Evolutionary conservation across 129 eudicot species (phyloP).

Genomic region (Flaveria trinervia): DNA sequence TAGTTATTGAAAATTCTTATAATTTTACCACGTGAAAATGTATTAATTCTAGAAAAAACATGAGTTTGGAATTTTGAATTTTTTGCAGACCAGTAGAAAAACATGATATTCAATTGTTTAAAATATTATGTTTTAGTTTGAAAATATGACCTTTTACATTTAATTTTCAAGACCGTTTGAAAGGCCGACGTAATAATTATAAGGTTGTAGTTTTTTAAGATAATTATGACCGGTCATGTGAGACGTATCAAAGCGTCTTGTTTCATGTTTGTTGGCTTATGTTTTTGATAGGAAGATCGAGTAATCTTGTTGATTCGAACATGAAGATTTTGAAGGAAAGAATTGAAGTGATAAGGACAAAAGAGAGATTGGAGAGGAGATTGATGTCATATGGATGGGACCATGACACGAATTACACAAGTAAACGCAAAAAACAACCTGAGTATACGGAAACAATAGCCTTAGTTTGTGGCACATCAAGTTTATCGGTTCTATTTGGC

Average conservation of each 20-base stretch:
- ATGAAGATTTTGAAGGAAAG: slow-evolving; percentile 37
- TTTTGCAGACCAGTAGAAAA: too few species aligned
- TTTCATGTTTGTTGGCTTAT: background rate
- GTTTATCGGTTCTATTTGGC: slow-evolving; percentile 34
- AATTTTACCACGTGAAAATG: too few species aligned
- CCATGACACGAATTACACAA: slow-evolving; percentile 18
- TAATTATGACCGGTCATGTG: background rate
- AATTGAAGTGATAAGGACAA: slow-evolving; percentile 36
- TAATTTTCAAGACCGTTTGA: too few species aligned
- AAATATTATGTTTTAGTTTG: too few species aligned
- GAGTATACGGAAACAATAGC: slow-evolving; percentile 23
- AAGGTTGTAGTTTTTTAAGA: too few species aligned
- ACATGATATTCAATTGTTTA: too few species aligned
- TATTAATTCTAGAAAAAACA: too few species aligned
- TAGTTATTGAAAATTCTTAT: too few species aligned
- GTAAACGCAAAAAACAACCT: slow-evolving; percentile 21
- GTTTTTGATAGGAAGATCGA: slow-evolving; percentile 31
- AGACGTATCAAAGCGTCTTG: background rate
- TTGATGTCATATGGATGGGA: slow-evolving; percentile 32
- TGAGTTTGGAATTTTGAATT: too few species aligned
- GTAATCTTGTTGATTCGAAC: slow-evolving; percentile 40
- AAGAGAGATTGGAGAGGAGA: slow-evolving; percentile 35
- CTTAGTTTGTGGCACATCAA: slow-evolving; percentile 35
- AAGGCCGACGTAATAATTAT: too few species aligned
- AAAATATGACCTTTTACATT: too few species aligned